Evolutionary conservation across 2,329 filamentous ascomycete species (phyloP).

Genomic region (Colletotrichum shisoi): DNA sequence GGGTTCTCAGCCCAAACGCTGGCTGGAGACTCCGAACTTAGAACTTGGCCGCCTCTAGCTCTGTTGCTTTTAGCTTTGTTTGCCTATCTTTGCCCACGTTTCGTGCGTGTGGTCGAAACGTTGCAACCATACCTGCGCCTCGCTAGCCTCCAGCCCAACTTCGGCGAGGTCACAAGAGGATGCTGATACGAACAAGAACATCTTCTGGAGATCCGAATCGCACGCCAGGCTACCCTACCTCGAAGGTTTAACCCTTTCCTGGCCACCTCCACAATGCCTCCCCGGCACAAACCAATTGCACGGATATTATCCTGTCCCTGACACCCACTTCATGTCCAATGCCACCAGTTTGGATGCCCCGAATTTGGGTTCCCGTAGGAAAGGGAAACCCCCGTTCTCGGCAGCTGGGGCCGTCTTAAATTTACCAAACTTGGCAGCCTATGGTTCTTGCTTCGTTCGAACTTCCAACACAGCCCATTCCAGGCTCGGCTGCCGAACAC

Average conservation of each 20-base stretch:
- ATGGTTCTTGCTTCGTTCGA: constrained; percentile 15
- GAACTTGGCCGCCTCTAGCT: background rate
- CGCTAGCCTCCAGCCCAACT: constrained; percentile 20
- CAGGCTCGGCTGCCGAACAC: background rate
- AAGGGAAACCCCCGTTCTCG: constrained; percentile 8
- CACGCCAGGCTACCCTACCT: constrained; percentile 1
- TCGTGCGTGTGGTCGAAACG: constrained; percentile 35
- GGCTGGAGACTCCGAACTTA: constrained; percentile 7
- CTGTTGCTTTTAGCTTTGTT: constrained; percentile 21
- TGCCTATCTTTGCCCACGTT: constrained; percentile 29
- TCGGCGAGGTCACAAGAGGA: background rate
- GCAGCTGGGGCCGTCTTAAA: constrained; percentile 4
- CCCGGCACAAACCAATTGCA: background rate
- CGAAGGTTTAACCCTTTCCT: constrained; percentile 19
- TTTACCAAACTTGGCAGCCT: constrained; percentile 3
- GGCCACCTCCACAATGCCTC: background rate
- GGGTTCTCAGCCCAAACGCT: constrained; percentile 19
- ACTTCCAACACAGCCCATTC: constrained; percentile 8
- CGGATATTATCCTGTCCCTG: constrained; percentile 4
- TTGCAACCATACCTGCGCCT: constrained; percentile 10
- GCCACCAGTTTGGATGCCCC: constrained; percentile 11
- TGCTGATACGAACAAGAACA: background rate
- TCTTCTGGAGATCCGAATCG: background rate
- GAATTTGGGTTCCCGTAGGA: constrained; percentile 11
- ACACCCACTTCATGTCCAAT: constrained; percentile 12